Percentiles rank a stretch among this genome's conserved stretches.
These are phyloP conservation scores for Trypanosoma avium DNA, from an alignment of 208 protist genomes.

Conservation along the genomic window DNA sequence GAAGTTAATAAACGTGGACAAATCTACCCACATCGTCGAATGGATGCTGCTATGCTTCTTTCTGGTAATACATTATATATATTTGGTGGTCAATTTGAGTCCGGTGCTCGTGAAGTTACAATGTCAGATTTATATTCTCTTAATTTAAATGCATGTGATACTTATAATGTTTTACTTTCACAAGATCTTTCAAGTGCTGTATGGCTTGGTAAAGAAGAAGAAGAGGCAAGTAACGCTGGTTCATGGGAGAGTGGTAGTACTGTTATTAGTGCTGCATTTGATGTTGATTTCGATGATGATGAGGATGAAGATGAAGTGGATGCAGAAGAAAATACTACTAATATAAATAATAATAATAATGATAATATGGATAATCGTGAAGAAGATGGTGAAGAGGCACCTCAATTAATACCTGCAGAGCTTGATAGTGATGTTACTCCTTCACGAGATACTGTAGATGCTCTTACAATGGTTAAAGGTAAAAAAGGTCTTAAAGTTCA, in stretches of 20 bases:
- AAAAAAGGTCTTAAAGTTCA: conserved; percentile 88
- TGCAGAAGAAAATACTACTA: background rate
- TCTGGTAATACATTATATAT: conserved; percentile 80
- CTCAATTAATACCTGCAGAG: conserved; percentile 73
- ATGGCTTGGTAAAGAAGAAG: conserved; percentile 88
- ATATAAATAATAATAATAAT: too few relatives aligned
- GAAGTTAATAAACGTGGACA: conserved; percentile 61
- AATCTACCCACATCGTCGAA: conserved; percentile 79
- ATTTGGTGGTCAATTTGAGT: conserved; percentile 91
- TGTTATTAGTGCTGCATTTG: conserved; percentile 77
- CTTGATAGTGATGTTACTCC: conserved; percentile 65
- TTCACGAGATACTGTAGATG: conserved; percentile 36
- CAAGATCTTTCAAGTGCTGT: conserved; percentile 78
- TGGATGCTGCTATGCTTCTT: conserved; percentile 70
- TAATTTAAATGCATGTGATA: conserved; percentile 82
- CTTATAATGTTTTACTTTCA: conserved; percentile 75
- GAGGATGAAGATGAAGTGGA: conserved; percentile 69
- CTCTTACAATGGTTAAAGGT: conserved; percentile 51
- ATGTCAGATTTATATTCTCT: conserved; percentile 88
- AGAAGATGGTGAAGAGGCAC: conserved; percentile 71
- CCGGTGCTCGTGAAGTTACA: conserved; percentile 82
- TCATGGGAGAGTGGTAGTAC: conserved; percentile 90
- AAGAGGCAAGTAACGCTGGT: conserved; percentile 61
- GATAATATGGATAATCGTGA: conserved; percentile 21
- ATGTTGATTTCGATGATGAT: conserved; percentile 69